Conservation (phyloP, 257 asterid species). For the Cinchona pubescens region DNA sequence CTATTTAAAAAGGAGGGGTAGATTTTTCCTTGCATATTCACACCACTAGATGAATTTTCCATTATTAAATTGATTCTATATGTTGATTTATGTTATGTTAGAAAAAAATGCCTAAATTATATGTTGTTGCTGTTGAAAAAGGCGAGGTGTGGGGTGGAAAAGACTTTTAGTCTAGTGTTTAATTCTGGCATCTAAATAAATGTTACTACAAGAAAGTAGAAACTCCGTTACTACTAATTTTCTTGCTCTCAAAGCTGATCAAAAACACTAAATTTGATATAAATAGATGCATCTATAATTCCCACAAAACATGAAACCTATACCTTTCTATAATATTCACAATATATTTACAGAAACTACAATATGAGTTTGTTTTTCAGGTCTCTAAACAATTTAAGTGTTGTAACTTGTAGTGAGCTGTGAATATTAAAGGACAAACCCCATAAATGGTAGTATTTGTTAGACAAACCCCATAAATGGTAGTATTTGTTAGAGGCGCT, state of each 20-base stretch:
- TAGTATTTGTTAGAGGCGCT: not conserved
- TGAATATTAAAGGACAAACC: not conserved
- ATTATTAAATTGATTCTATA: not conserved
- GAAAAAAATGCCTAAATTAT: too few species aligned
- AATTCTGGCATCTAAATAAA: not conserved
- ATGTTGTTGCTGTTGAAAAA: too few species aligned
- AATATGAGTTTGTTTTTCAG: not conserved
- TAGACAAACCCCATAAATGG: not conserved
- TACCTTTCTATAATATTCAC: not conserved
- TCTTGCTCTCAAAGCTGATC: not conserved
- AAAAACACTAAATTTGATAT: not conserved
- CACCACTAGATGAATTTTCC: not conserved
- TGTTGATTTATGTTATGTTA: not conserved
- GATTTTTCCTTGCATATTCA: not conserved
- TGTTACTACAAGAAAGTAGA: not conserved
- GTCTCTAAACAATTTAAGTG: not conserved
- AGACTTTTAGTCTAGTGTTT: not conserved
- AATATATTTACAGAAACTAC: not conserved
- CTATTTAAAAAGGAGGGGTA: too few species aligned
- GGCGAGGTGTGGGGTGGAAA: too few species aligned
- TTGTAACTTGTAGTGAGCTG: too few species aligned
- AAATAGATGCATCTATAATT: not conserved
- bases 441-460: not conserved
- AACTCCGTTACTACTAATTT: not conserved
- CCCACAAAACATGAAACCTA: not conserved